Conservation (phyloP, 2,329 filamentous ascomycete genomes). For the Apiospora phragmitis region DNA sequence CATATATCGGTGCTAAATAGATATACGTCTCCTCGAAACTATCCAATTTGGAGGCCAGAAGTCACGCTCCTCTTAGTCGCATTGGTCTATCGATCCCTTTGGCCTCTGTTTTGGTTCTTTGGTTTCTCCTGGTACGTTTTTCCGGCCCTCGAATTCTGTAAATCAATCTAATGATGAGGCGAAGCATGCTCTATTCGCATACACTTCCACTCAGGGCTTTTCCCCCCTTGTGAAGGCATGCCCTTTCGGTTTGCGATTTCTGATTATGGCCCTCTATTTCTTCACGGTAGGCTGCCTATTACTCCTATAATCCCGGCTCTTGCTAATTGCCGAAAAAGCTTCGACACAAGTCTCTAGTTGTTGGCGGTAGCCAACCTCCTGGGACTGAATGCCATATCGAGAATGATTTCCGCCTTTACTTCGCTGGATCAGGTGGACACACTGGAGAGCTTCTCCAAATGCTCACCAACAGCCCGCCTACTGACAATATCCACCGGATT, state of each 20-base stretch:
- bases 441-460: constrained; percentile 93
- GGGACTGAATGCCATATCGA: background rate
- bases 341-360: background rate
- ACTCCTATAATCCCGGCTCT: background rate
- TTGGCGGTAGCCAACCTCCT: background rate
- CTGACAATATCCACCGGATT: constrained; percentile 65
- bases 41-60: background rate
- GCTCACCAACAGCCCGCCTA: constrained; percentile 59
- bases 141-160: background rate
- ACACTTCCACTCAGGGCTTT: background rate
- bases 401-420: constrained; percentile 50
- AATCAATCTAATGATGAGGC: background rate
- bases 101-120: background rate
- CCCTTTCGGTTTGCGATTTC: background rate
- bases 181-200: background rate
- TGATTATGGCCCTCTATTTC: background rate
- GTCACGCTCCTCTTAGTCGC: background rate
- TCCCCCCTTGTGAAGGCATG: background rate
- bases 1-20: background rate
- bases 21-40: background rate
- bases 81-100: background rate
- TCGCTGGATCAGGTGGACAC: constrained; percentile 92
- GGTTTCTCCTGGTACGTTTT: background rate
- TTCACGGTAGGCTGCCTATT: background rate
- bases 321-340: background rate